A percentile compares a stretch with the other conserved stretches of the same genome.
These are phyloP conservation scores for Wickerhamomyces canadensis DNA, from an alignment of 805 yeast genomes.

Conservation along the genomic window DNA sequence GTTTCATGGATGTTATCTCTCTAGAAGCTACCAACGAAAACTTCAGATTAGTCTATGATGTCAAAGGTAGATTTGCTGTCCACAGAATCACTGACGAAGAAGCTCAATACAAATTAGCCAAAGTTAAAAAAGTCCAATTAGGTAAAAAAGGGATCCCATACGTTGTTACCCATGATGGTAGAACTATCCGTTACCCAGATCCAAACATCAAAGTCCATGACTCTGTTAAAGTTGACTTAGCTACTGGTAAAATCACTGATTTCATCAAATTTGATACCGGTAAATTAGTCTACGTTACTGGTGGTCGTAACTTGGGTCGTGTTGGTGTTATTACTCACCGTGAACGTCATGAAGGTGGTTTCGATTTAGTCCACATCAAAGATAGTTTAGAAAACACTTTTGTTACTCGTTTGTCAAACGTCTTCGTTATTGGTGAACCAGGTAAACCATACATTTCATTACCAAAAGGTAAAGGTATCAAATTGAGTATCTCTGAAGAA, in stretches of 20 bases:
- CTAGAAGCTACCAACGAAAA: slow-evolving; percentile 98
- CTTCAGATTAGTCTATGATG: slow-evolving; percentile 98
- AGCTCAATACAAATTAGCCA: slow-evolving; percentile 96
- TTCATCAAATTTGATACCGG: slow-evolving; percentile 92
- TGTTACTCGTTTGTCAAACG: slow-evolving; percentile 92
- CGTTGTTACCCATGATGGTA: slow-evolving; percentile 99
- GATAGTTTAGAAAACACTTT: slow-evolving; percentile 91
- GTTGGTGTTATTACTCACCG: slow-evolving; percentile 94
- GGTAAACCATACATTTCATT: slow-evolving; percentile 90
- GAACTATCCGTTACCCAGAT: slow-evolving; percentile 99
- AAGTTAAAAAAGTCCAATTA: slow-evolving; percentile 96
- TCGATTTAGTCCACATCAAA: slow-evolving; percentile 95
- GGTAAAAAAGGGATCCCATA: slow-evolving; percentile 99
- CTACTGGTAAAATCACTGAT: slow-evolving; percentile 89
- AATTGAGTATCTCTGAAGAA: slow-evolving; percentile 93
- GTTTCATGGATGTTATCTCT: slow-evolving; percentile 98
- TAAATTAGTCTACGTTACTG: slow-evolving; percentile 87
- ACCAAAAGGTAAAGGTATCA: slow-evolving; percentile 99
- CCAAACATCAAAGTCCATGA: slow-evolving; percentile 96
- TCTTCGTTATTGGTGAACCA: slow-evolving; percentile 92
- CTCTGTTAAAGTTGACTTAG: slow-evolving; percentile 95
- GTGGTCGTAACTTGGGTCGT: slow-evolving; percentile 99
- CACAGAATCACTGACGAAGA: slow-evolving; percentile 99
- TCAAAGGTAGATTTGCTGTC: slow-evolving; percentile 98
- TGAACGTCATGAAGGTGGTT: slow-evolving; percentile 98